A percentile compares a stretch with the other conserved stretches of the same genome.
These are phyloP conservation scores for Coemansia sp. DNA, from an alignment of 192 early-diverging fungal species.

Conservation along the genomic window DNA sequence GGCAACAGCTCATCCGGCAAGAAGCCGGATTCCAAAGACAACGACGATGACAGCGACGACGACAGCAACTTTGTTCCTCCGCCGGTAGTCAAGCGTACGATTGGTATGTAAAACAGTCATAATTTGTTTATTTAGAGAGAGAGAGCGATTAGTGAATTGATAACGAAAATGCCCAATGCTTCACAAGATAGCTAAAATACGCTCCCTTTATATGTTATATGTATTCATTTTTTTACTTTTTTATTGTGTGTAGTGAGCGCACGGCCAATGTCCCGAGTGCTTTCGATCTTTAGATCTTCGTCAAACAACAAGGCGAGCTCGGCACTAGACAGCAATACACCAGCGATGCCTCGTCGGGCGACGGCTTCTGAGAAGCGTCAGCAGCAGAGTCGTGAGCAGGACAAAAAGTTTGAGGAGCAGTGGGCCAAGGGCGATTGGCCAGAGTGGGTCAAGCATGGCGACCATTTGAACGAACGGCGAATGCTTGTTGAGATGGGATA, in stretches of 20 bases:
- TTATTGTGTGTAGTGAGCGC: constrained; percentile 29
- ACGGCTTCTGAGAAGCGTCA: constrained; percentile 34
- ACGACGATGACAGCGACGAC: constrained; percentile 8
- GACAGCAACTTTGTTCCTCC: constrained; percentile 48
- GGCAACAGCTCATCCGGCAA: background rate
- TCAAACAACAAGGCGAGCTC: constrained; percentile 17
- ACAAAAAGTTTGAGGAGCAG: constrained; percentile 47
- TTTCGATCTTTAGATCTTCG: constrained; percentile 52
- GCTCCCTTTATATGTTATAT: background rate
- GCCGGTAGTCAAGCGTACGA: constrained; percentile 53
- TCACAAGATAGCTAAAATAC: background rate
- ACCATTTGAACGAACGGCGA: constrained; percentile 35
- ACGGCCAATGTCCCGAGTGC: constrained; percentile 54
- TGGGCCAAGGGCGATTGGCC: constrained; percentile 53
- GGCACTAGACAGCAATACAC: constrained; percentile 4
- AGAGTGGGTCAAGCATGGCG: constrained; percentile 48
- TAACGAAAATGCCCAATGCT: background rate
- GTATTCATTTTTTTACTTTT: background rate
- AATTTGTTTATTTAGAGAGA: background rate
- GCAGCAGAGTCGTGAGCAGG: constrained; percentile 37
- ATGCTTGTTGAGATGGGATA: constrained; percentile 57
- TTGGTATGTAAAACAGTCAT: constrained; percentile 33
- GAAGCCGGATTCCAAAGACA: constrained; percentile 5
- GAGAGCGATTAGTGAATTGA: background rate
- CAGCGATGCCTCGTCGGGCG: constrained; percentile 14